Evolutionary conservation across 257 asterid species (phyloP).

Genomic region (Jaltomata sinuosa): DNA sequence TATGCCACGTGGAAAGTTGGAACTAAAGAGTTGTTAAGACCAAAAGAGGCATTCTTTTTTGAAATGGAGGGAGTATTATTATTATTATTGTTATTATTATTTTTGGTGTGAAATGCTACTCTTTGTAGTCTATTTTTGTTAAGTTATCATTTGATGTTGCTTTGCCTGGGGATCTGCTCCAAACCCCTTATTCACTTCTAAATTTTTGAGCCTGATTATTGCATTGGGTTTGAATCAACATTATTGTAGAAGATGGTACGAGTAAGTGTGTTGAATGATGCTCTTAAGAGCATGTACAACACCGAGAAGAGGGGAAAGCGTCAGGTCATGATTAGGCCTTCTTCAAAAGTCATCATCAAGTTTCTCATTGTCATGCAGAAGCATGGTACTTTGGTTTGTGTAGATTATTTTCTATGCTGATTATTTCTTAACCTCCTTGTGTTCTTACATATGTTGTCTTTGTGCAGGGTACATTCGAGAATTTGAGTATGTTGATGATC

Average conservation of each 20-base stretch:
- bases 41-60: no score
- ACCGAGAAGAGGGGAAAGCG: constrained; percentile 30
- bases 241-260: constrained; percentile 17
- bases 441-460: background rate
- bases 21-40: no score
- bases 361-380: constrained; percentile 31
- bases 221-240: background rate
- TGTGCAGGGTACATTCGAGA: constrained; percentile 24
- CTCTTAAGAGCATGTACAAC: constrained; percentile 34
- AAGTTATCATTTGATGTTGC: background rate
- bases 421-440: background rate
- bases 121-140: background rate
- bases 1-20: no score
- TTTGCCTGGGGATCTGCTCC: background rate
- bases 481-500: constrained; percentile 31
- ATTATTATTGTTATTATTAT: no score
- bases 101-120: background rate
- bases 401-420: background rate
- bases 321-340: constrained; percentile 29
- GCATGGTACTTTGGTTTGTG: constrained; percentile 13
- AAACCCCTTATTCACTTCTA: background rate
- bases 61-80: no score
- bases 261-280: constrained; percentile 28
- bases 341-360: constrained; percentile 29
- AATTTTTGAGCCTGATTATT: background rate